Evolutionary conservation across 371 early-diverging fungal genomes (phyloP).

Genomic region (Blakeslea trispora): DNA sequence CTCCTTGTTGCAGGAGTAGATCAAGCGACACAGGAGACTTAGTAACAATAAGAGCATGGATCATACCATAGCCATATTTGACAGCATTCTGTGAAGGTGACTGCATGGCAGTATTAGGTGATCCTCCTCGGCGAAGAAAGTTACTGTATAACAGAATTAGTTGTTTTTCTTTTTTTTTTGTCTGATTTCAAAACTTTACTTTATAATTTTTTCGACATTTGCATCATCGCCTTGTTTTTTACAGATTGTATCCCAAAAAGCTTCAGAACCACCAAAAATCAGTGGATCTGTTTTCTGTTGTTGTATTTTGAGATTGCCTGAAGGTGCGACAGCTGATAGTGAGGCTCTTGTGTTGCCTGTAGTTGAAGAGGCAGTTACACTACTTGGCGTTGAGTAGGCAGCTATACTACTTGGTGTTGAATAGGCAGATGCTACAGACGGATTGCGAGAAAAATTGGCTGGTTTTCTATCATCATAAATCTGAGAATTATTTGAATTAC

Average conservation of each 20-base stretch:
- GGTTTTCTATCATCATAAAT: background rate
- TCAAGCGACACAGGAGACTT: slow-evolving; percentile 37
- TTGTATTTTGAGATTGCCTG: slow-evolving; percentile 28
- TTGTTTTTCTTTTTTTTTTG: background rate
- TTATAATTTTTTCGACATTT: slow-evolving; percentile 46
- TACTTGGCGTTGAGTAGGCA: slow-evolving; percentile 24
- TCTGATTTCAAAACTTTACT: slow-evolving; percentile 15
- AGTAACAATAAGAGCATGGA: slow-evolving; percentile 47
- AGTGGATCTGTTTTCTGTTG: slow-evolving; percentile 43
- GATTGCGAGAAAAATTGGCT: slow-evolving; percentile 15
- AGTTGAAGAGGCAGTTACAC: slow-evolving; percentile 12
- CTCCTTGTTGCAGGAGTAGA: slow-evolving; percentile 46
- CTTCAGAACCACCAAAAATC: slow-evolving; percentile 49
- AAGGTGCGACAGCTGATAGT: slow-evolving; percentile 24
- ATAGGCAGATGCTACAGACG: slow-evolving; percentile 26
- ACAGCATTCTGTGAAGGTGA: slow-evolving; percentile 30
- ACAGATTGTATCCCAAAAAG: slow-evolving; percentile 45
- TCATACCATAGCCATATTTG: slow-evolving; percentile 51
- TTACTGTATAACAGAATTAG: slow-evolving; percentile 21
- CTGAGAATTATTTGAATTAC: slow-evolving; percentile 14
- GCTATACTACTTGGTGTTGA: slow-evolving; percentile 26
- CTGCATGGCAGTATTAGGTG: slow-evolving; percentile 50
- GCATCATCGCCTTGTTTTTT: slow-evolving; percentile 41
- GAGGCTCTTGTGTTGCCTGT: slow-evolving; percentile 32
- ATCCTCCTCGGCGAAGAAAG: slow-evolving; percentile 48